Percentiles rank a stretch among this genome's conserved stretches.
Evolutionary conservation across 106 monocot species (phyloP).

Genomic region (Allium cepa): DNA sequence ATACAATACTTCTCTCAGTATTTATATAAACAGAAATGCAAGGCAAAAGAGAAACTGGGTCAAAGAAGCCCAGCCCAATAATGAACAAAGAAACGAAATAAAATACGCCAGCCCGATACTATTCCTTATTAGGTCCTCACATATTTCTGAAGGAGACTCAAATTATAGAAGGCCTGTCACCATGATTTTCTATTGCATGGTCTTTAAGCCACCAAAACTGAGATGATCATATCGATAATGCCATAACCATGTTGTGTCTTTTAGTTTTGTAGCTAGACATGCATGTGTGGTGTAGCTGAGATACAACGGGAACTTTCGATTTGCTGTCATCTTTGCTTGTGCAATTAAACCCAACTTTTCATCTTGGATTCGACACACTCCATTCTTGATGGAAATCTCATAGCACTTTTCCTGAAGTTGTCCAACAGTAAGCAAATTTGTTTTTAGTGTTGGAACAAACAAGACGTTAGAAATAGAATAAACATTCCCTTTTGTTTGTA

Average conservation of each 20-base stretch:
- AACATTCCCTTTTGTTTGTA: background rate
- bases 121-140: too few relatives aligned
- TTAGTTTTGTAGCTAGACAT: background rate
- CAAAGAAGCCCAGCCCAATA: too few relatives aligned
- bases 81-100: too few relatives aligned
- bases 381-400: background rate
- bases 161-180: slow-evolving; percentile 1
- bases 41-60: too few relatives aligned
- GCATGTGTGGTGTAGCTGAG: slow-evolving; percentile 1
- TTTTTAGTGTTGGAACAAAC: background rate
- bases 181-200: slow-evolving; percentile 10
- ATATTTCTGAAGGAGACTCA: background rate
- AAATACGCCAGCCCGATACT: too few relatives aligned
- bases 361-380: background rate
- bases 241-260: background rate
- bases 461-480: slow-evolving; percentile 1
- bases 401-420: slow-evolving; percentile 1
- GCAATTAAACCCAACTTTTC: slow-evolving; percentile 7
- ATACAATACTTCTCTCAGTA: too few relatives aligned
- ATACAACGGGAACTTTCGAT: slow-evolving; percentile 1
- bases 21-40: too few relatives aligned
- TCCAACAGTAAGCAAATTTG: background rate
- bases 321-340: slow-evolving; percentile 6
- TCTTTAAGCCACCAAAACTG: background rate
- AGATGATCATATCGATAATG: slow-evolving; percentile 5